phyloP scores from a whole-genome alignment of 192 early-diverging fungal species.

The Diversispora eburnea region DNA sequence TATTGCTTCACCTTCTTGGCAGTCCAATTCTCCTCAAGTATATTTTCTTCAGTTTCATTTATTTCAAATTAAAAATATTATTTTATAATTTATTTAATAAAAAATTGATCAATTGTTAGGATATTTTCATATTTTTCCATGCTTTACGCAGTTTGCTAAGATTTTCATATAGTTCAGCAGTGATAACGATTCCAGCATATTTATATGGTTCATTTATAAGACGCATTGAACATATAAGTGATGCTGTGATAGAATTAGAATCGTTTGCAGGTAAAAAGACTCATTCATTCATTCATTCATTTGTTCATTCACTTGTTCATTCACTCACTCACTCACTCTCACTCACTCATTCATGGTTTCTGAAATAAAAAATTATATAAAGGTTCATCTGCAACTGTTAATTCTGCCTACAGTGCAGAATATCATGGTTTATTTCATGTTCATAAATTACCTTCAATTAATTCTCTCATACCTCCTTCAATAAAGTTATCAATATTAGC shows the following conservation, averaged over 20 bases:
- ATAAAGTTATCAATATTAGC: slow-evolving; percentile 66
- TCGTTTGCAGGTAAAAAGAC: slow-evolving; percentile 78
- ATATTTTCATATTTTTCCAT: slow-evolving; percentile 67
- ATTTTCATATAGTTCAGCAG: slow-evolving; percentile 67
- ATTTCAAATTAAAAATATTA: neutral
- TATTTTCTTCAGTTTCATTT: neutral
- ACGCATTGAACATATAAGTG: slow-evolving; percentile 74
- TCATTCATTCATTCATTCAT: neutral
- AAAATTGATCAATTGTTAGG: slow-evolving; percentile 34
- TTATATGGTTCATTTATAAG: slow-evolving; percentile 62
- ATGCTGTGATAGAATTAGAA: slow-evolving; percentile 85
- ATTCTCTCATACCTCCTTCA: slow-evolving; percentile 68
- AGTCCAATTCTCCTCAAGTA: slow-evolving; percentile 52
- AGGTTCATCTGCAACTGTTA: slow-evolving; percentile 52
- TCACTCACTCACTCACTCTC: neutral
- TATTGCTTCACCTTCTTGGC: slow-evolving; percentile 80
- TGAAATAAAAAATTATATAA: neutral
- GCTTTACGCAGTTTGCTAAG: slow-evolving; percentile 73
- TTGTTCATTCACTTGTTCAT: neutral
- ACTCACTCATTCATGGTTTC: neutral
- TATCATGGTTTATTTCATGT: slow-evolving; percentile 91
- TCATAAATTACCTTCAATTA: slow-evolving; percentile 72
- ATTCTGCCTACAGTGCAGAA: slow-evolving; percentile 57
- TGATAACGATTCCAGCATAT: slow-evolving; percentile 80
- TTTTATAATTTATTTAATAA: neutral